Percentiles rank a stretch among this genome's conserved stretches.
phyloP scores from a whole-genome alignment of 2,329 filamentous ascomycete genomes.

The Samsoniella hepiali region DNA sequence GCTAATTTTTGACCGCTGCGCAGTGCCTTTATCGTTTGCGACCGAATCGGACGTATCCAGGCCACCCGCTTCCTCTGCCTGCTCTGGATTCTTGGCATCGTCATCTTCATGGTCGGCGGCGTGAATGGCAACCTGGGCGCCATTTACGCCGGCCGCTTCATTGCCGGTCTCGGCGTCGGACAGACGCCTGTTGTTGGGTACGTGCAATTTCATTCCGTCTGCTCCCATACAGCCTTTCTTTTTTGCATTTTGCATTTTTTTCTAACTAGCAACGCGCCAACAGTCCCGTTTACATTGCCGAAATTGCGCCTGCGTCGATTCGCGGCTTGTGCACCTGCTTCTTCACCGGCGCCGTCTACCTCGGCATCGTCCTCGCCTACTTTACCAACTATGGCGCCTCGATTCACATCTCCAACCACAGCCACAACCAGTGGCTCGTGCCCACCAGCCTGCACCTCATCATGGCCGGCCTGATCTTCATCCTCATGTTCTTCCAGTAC shows the following conservation, averaged over 20 bases:
- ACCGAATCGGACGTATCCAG: conserved; percentile 61
- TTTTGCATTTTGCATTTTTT: not conserved
- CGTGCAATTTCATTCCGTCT: conserved; percentile 16
- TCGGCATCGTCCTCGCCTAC: conserved; percentile 76
- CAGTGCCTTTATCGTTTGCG: conserved; percentile 57
- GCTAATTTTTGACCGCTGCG: conserved; percentile 7
- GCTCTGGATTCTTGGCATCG: conserved; percentile 57
- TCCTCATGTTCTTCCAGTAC: conserved; percentile 64
- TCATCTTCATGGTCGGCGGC: conserved; percentile 53
- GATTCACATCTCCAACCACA: conserved; percentile 46
- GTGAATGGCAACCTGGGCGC: conserved; percentile 51
- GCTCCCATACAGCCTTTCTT: too few species aligned
- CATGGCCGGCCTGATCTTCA: conserved; percentile 68
- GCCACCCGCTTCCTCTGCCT: conserved; percentile 56
- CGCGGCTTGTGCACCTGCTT: conserved; percentile 68
- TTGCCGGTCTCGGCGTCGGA: conserved; percentile 63
- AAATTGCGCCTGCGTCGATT: conserved; percentile 66
- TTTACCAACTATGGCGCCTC: conserved; percentile 66
- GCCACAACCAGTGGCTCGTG: conserved; percentile 56
- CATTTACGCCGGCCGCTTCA: conserved; percentile 64
- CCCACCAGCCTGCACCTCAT: conserved; percentile 76
- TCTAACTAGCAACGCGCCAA: not conserved
- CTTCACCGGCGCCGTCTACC: conserved; percentile 58
- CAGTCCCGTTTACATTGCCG: conserved; percentile 66
- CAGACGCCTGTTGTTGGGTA: conserved; percentile 62